Evolutionary conservation across 495 filamentous ascomycete genomes (phyloP), one percentile per base, ranked within the genome.

Genomic region (Neurospora sp.): DNA sequence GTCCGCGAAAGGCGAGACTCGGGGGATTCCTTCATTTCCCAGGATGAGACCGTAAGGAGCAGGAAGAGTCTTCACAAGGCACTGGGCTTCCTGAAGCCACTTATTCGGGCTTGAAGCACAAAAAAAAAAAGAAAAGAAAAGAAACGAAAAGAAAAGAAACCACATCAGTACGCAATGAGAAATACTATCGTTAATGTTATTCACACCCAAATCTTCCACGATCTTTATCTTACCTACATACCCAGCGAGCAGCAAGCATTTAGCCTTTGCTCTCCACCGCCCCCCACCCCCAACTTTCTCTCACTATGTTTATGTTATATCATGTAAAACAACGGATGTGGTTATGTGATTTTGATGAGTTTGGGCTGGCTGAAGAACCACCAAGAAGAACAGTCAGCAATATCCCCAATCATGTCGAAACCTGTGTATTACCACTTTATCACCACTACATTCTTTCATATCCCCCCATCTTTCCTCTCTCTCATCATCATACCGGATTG

Each of bases 1-100:
- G 85, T 91, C 19, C 73, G 78, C 28, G 80, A 81, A 71, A 59
- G 78, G 38, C 74, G 80, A 28, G 74, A 48, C 62, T 79, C 75
- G 34, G 54, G 28, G 8, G 79, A 80, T 62, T 69, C 39, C 15
- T 70, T 66, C 17, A 62, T 75, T 28, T 48, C 39, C 4, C 40
- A 54, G 34, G 39, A 69, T 21, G 71, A 62, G 31, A 74, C 19
- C 34, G 43, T 34, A 15, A 54, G 71, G 39, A 74, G 71, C 38
- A 66, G 40, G 54, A 71, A 71, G 70, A 45, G 70, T 13, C 28
- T 79, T 19, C 70, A 42, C 39, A 43, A 71, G 48, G 72, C 71
- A 48, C 37, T 78, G 24, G 71, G 45, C 19, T 79, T 76, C 21
- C 39, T 78, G 70, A 71, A 66, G 71, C 73, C 75, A 10, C 13